These are phyloP conservation scores for Alliaria petiolata DNA, from an alignment of 345 rosid species.

Conservation along the genomic window DNA sequence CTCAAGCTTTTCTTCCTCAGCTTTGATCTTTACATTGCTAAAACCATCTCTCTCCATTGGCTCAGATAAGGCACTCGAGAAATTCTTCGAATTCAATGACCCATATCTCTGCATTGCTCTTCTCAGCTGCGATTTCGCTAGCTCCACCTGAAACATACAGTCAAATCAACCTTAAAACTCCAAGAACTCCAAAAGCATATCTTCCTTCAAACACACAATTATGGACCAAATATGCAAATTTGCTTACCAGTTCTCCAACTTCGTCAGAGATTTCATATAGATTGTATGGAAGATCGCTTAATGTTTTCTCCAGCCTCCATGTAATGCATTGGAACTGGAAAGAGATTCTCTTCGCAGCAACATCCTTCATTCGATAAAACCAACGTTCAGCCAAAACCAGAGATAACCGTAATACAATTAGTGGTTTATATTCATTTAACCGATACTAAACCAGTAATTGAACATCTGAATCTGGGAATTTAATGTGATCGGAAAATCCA, in stretches of 20 bases:
- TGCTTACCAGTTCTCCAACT: conserved; percentile 74
- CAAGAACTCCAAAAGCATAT: neutral
- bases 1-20: conserved; percentile 33
- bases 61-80: conserved; percentile 45
- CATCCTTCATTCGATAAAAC: conserved; percentile 53
- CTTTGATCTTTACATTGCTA: conserved; percentile 35
- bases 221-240: neutral
- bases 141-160: conserved; percentile 44
- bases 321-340: conserved; percentile 81
- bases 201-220: neutral
- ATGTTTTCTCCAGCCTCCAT: conserved; percentile 80
- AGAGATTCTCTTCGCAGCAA: conserved; percentile 59
- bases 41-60: conserved; percentile 39
- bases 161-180: neutral
- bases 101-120: conserved; percentile 78
- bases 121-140: conserved; percentile 78
- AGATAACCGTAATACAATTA: conserved; percentile 8
- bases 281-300: conserved; percentile 62
- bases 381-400: conserved; percentile 6
- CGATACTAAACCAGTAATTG: conserved; percentile 19
- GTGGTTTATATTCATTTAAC: neutral
- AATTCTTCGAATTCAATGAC: conserved; percentile 44
- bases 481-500: neutral
- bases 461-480: conserved; percentile 12
- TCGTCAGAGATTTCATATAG: conserved; percentile 82